These are phyloP conservation scores for Neotropicomus parvogracilis DNA, from an alignment of 1,284 basidiomycete genomes.

Conservation along the genomic window DNA sequence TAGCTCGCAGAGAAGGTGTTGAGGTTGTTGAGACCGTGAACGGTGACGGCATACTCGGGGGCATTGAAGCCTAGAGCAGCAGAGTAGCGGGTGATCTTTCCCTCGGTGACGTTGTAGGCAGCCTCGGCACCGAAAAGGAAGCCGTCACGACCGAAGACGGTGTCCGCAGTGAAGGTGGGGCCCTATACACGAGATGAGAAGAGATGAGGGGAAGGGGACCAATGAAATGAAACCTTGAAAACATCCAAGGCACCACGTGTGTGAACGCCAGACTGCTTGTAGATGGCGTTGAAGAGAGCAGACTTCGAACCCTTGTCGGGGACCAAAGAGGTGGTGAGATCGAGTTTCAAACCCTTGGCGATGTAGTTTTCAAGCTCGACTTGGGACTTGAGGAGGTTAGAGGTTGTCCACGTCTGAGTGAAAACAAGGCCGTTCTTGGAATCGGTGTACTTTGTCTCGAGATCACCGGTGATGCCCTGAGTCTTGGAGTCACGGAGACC, in stretches of 20 bases:
- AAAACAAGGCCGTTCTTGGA: conserved; percentile 86
- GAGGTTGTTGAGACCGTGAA: conserved; percentile 95
- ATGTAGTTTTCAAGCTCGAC: conserved; percentile 98
- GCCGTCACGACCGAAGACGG: conserved; percentile 94
- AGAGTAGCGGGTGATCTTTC: conserved; percentile 89
- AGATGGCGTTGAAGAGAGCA: conserved; percentile 79
- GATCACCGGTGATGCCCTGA: conserved; percentile 73
- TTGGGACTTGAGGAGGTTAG: conserved; percentile 87
- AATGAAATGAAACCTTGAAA: conserved; percentile 71
- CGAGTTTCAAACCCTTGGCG: conserved; percentile 96
- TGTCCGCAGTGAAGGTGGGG: conserved; percentile 94
- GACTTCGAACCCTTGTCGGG: conserved; percentile 86
- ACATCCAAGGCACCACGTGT: conserved; percentile 89
- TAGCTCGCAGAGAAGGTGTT: conserved; percentile 94
- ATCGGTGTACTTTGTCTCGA: conserved; percentile 90
- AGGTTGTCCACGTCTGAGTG: conserved; percentile 94
- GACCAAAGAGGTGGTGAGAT: conserved; percentile 80
- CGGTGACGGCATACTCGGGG: conserved; percentile 93
- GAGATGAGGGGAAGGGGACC: background rate
- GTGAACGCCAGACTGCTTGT: conserved; percentile 97
- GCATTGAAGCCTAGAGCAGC: conserved; percentile 93
- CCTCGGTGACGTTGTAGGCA: conserved; percentile 94
- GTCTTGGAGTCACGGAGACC: conserved; percentile 76
- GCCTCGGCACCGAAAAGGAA: conserved; percentile 97
- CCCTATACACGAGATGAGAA: conserved; percentile 51